Evolutionary conservation across 495 filamentous ascomycete genomes (phyloP).

Genomic region (Neurospora tetrasperma): DNA sequence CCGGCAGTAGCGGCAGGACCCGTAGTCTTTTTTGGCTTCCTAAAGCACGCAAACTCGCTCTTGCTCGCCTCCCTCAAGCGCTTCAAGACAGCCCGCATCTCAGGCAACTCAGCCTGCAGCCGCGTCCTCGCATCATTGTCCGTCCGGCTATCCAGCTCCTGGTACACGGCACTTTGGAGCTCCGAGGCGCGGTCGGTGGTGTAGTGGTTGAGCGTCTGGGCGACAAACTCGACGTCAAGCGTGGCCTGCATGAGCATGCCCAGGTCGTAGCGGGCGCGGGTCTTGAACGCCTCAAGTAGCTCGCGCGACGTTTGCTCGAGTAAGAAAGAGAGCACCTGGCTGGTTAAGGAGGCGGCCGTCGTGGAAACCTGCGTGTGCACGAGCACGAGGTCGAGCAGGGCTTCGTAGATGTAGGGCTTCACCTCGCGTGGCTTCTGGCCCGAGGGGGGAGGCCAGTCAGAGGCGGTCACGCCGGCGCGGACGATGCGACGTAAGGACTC

Average conservation of each 20-base stretch:
- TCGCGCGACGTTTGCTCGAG: constrained; percentile 64
- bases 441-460: constrained; percentile 58
- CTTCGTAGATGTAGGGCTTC: constrained; percentile 77
- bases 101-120: constrained; percentile 76
- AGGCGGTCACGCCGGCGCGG: constrained; percentile 53
- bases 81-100: constrained; percentile 80
- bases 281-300: constrained; percentile 59
- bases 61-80: constrained; percentile 69
- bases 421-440: constrained; percentile 59
- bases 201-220: constrained; percentile 81
- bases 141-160: constrained; percentile 75
- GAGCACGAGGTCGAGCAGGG: constrained; percentile 70
- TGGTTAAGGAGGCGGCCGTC: constrained; percentile 59
- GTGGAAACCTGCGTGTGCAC: constrained; percentile 88
- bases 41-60: constrained; percentile 78
- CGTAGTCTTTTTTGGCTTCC: constrained; percentile 33
- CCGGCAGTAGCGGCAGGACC: neutral
- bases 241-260: constrained; percentile 91
- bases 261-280: constrained; percentile 57
- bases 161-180: constrained; percentile 78
- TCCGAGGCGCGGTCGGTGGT: constrained; percentile 72
- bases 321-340: constrained; percentile 66
- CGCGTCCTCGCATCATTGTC: constrained; percentile 69
- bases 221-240: constrained; percentile 91
- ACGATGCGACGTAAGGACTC: constrained; percentile 53